Conservation (phyloP, 306 rosid genomes). For the Mimosa pudica region DNA sequence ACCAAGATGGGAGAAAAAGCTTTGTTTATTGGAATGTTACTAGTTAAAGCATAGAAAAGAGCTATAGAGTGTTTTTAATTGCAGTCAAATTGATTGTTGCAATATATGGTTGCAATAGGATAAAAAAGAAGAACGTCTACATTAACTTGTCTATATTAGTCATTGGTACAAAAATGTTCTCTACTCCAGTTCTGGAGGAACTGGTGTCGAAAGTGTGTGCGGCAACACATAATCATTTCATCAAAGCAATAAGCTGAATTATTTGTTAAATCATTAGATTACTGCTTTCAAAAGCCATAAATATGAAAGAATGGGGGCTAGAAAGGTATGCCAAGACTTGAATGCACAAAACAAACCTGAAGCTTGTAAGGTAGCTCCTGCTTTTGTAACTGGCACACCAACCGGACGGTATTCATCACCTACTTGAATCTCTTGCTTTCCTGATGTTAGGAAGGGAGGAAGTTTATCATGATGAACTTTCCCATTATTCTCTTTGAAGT, state of each 20-base stretch:
- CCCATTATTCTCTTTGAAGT: slow-evolving; percentile 31
- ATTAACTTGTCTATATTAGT: background rate
- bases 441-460: slow-evolving; percentile 55
- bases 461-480: slow-evolving; percentile 31
- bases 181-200: background rate
- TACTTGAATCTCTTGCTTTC: slow-evolving; percentile 59
- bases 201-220: no score
- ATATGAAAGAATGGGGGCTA: background rate
- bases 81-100: background rate
- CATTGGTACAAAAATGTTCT: background rate
- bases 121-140: background rate
- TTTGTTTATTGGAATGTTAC: background rate
- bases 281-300: background rate
- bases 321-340: background rate
- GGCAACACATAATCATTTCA: no score
- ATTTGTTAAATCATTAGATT: background rate
- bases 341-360: slow-evolving; percentile 60
- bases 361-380: slow-evolving; percentile 78
- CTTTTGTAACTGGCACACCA: slow-evolving; percentile 67
- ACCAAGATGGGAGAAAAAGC: slow-evolving; percentile 13
- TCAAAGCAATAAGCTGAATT: background rate
- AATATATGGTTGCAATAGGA: background rate
- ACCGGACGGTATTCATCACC: slow-evolving; percentile 59
- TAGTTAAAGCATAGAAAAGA: background rate
- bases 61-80: background rate